Evolutionary conservation across 352 stramenopile species (phyloP).

Genomic region (Phytophthora pisi): DNA sequence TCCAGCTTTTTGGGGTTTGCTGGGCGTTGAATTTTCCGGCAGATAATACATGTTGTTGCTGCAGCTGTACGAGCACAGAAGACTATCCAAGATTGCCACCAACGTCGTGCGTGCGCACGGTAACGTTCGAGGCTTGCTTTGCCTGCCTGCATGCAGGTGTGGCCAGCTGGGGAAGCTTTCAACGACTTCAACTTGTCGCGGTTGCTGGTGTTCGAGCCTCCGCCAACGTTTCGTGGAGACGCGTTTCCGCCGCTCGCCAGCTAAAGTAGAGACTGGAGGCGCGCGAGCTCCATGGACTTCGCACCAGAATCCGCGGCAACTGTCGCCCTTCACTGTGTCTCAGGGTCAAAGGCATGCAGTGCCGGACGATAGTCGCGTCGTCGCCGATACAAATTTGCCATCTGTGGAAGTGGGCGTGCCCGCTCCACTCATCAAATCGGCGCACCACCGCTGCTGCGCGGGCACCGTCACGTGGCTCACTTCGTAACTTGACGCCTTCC

Average conservation of each 20-base stretch:
- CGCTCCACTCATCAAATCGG: slow-evolving; percentile 22
- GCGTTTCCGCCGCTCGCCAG: background rate
- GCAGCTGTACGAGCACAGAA: background rate
- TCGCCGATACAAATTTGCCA: slow-evolving; percentile 23
- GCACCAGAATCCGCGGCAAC: slow-evolving; percentile 3
- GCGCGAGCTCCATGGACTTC: background rate
- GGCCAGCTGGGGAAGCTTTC: background rate
- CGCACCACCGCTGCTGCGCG: slow-evolving; percentile 1
- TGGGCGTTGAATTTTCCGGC: too few relatives aligned
- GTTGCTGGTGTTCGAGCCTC: background rate
- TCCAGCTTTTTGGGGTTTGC: background rate
- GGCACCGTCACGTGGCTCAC: slow-evolving; percentile 17
- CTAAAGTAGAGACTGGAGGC: background rate
- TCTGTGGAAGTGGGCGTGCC: slow-evolving; percentile 16
- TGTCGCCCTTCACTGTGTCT: slow-evolving; percentile 10
- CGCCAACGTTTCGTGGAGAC: background rate
- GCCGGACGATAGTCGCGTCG: slow-evolving; percentile 26
- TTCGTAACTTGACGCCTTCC: slow-evolving; percentile 13
- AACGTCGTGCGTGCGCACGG: background rate
- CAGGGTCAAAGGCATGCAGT: slow-evolving; percentile 16
- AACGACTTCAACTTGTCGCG: slow-evolving; percentile 3
- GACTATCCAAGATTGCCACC: background rate
- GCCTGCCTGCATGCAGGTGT: slow-evolving; percentile 4
- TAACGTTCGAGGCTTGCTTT: background rate
- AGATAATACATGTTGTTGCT: background rate